Conservation (phyloP, 352 stramenopile genomes). For the Globisporangium perplexum region DNA sequence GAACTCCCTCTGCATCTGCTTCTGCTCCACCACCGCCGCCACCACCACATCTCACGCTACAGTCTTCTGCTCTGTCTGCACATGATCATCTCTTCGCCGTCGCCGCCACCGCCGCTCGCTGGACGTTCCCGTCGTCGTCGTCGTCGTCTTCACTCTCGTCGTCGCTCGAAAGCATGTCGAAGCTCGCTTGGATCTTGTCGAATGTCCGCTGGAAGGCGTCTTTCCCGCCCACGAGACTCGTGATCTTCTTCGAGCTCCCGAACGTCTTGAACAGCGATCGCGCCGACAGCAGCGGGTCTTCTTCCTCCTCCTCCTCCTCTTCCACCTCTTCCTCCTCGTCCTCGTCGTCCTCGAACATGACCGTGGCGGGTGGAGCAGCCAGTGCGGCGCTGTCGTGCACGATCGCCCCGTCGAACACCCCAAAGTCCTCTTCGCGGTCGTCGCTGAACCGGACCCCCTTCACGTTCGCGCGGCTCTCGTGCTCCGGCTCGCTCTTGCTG, state of each 20-base stretch:
- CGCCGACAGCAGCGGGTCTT: slow-evolving; percentile 32
- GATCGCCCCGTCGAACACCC: slow-evolving; percentile 20
- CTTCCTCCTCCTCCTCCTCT: slow-evolving; percentile 27
- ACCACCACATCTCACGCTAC: background rate
- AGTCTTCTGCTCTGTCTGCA: background rate
- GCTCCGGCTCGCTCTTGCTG: slow-evolving; percentile 11
- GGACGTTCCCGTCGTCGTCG: slow-evolving; percentile 5
- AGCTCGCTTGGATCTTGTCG: slow-evolving; percentile 50
- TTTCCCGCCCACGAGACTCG: slow-evolving; percentile 33
- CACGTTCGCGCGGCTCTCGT: slow-evolving; percentile 8
- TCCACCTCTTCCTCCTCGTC: slow-evolving; percentile 3
- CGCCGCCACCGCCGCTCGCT: background rate
- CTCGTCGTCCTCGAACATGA: slow-evolving; percentile 1
- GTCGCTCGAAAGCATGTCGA: slow-evolving; percentile 51
- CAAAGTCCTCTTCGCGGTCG: slow-evolving; percentile 8
- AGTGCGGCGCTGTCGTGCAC: slow-evolving; percentile 8
- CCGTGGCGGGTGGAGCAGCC: background rate
- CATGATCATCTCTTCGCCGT: background rate
- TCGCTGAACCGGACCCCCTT: background rate
- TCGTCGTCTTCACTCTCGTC: slow-evolving; percentile 34
- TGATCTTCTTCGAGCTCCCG: slow-evolving; percentile 45
- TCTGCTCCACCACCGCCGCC: background rate
- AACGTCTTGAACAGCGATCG: slow-evolving; percentile 35
- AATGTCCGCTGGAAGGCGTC: slow-evolving; percentile 49
- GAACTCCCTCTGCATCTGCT: background rate